Conservation (phyloP, 1,284 basidiomycete genomes). For the Trichosporon faecale region DNA sequence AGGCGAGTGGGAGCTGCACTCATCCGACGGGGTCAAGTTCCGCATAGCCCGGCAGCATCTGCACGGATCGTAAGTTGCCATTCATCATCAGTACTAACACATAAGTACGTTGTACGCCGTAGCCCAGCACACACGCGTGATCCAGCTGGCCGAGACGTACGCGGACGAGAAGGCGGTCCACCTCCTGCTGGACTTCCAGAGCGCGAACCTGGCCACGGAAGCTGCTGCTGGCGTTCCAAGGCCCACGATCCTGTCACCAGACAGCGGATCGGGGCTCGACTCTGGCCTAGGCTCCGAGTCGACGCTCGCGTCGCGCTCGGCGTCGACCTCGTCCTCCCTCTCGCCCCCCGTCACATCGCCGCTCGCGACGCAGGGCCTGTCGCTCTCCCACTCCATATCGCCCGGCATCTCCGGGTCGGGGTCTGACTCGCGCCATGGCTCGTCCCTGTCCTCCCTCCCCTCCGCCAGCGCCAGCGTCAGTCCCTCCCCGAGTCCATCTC, state of each 20-base stretch:
- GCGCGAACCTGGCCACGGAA: background rate
- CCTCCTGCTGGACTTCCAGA: constrained; percentile 4
- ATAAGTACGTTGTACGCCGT: background rate
- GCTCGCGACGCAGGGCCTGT: background rate
- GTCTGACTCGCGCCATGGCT: background rate
- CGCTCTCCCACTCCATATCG: background rate
- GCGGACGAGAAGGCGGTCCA: background rate
- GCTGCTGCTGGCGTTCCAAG: background rate
- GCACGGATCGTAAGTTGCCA: background rate
- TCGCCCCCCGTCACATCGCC: background rate
- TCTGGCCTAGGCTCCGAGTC: background rate
- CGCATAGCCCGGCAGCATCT: background rate
- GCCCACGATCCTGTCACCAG: background rate
- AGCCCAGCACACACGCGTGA: background rate
- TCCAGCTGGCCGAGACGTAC: background rate
- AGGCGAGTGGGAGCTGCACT: background rate
- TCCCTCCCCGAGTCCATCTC: background rate
- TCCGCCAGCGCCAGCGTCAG: background rate
- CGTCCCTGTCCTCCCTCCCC: background rate
- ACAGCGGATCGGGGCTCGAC: background rate
- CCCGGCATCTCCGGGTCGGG: background rate
- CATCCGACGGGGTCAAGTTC: background rate
- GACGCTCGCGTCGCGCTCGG: background rate
- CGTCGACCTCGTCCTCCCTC: background rate
- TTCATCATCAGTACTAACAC: background rate